Conservation (phyloP, 129 eudicot genomes). For the Helianthus tuberosus region DNA sequence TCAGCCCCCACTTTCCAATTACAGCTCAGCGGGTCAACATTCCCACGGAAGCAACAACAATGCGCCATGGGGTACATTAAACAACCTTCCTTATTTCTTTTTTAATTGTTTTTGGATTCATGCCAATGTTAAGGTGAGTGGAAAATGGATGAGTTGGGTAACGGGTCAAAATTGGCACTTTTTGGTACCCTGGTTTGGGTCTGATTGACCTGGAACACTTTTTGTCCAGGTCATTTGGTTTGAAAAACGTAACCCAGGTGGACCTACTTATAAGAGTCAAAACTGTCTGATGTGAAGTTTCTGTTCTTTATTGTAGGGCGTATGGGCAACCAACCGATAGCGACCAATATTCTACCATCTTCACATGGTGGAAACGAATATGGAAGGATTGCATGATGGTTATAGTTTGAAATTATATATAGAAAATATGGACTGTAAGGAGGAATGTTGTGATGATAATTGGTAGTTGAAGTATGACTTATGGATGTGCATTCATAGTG, state of each 20-base stretch:
- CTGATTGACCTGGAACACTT: background rate
- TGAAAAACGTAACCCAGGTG: background rate
- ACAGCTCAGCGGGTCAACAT: conserved; percentile 59
- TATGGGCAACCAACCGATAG: conserved; percentile 61
- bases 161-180: background rate
- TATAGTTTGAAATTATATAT: conserved; percentile 28
- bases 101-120: background rate
- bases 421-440: conserved; percentile 20
- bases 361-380: conserved; percentile 76
- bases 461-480: conserved; percentile 36
- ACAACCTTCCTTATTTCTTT: background rate
- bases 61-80: conserved; percentile 67
- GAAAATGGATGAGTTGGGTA: conserved; percentile 1
- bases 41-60: conserved; percentile 62
- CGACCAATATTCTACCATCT: conserved; percentile 58
- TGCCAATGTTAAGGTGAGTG: background rate
- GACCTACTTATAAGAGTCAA: background rate
- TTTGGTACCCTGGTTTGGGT: conserved; percentile 3
- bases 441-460: conserved; percentile 26
- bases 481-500: conserved; percentile 39
- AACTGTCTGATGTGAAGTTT: conserved; percentile 13
- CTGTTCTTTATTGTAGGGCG: conserved; percentile 53
- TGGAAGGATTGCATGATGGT: conserved; percentile 58
- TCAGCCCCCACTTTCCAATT: conserved; percentile 57
- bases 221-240: background rate